A percentile compares a stretch with the other conserved stretches of the same genome.
Conservation (phyloP, 768 basidiomycete species). For the Lactarius vividus region DNA sequence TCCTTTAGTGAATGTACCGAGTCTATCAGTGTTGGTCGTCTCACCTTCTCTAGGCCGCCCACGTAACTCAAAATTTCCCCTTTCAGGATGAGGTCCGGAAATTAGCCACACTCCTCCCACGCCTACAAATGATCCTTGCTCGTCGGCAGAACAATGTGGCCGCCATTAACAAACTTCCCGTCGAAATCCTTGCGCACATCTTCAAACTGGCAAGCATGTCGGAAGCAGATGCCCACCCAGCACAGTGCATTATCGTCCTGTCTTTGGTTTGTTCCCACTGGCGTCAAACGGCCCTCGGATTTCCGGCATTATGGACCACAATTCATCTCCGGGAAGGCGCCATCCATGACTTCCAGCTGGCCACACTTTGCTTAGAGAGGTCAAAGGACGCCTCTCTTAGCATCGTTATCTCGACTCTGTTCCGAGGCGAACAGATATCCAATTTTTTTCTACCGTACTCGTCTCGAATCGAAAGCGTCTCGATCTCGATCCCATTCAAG, state of each 20-base stretch:
- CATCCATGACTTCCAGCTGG: conserved; percentile 27
- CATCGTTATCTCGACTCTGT: conserved; percentile 26
- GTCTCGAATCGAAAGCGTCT: conserved; percentile 24
- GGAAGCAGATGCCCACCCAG: conserved; percentile 17
- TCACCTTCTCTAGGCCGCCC: background rate
- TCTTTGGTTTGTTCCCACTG: conserved; percentile 28
- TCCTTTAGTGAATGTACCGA: conserved; percentile 4
- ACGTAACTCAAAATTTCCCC: conserved; percentile 2
- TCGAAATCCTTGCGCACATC: conserved; percentile 25
- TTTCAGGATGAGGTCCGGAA: conserved; percentile 22
- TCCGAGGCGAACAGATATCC: conserved; percentile 27
- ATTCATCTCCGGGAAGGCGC: conserved; percentile 27
- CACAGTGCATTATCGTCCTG: conserved; percentile 20
- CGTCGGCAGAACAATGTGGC: conserved; percentile 22
- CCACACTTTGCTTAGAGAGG: conserved; percentile 26
- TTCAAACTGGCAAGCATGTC: conserved; percentile 22
- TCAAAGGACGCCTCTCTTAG: conserved; percentile 25
- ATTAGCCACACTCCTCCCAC: conserved; percentile 24
- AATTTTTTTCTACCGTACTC: conserved; percentile 26
- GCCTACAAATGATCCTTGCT: conserved; percentile 20
- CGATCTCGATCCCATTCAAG: conserved; percentile 24
- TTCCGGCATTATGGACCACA: conserved; percentile 27
- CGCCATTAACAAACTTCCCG: conserved; percentile 22
- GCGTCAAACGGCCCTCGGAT: conserved; percentile 27
- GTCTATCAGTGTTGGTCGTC: conserved; percentile 13